Conservation (phyloP, 139 green algal species). For the Micractinium sp. region DNA sequence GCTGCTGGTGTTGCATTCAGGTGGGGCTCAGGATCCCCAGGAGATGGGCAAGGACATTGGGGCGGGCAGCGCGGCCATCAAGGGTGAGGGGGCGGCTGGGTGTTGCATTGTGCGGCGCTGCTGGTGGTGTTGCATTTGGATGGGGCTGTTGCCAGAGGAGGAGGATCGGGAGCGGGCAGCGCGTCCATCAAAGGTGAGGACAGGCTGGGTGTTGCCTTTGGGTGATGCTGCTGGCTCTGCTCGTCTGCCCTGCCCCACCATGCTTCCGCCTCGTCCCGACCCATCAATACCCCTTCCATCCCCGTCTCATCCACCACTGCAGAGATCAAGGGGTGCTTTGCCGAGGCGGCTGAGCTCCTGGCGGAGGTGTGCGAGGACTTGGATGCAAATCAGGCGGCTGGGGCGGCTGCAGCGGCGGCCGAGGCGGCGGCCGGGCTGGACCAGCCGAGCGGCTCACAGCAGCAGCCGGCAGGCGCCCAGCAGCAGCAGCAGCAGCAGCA, state of each 20-base stretch:
- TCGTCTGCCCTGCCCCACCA: too few species aligned
- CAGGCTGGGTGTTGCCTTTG: background rate
- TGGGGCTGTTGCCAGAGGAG: too few species aligned
- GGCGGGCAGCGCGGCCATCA: conserved; percentile 52
- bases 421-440: background rate
- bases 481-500: conserved; percentile 8
- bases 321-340: conserved; percentile 42
- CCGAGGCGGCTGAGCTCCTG: conserved; percentile 35
- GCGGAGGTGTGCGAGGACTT: conserved; percentile 46
- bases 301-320: background rate
- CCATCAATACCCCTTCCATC: background rate
- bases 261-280: too few species aligned
- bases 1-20: background rate
- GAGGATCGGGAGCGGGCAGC: too few species aligned
- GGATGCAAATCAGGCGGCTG: conserved; percentile 31
- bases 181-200: too few species aligned
- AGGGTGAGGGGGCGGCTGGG: background rate
- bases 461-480: background rate
- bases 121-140: background rate
- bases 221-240: too few species aligned
- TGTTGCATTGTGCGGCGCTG: too few species aligned
- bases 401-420: background rate
- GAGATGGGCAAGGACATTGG: conserved; percentile 63
- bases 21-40: conserved; percentile 56
- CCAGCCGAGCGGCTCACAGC: background rate